phyloP scores from a whole-genome alignment of 768 basidiomycete species.

The Termitomyces bulborhizus region DNA sequence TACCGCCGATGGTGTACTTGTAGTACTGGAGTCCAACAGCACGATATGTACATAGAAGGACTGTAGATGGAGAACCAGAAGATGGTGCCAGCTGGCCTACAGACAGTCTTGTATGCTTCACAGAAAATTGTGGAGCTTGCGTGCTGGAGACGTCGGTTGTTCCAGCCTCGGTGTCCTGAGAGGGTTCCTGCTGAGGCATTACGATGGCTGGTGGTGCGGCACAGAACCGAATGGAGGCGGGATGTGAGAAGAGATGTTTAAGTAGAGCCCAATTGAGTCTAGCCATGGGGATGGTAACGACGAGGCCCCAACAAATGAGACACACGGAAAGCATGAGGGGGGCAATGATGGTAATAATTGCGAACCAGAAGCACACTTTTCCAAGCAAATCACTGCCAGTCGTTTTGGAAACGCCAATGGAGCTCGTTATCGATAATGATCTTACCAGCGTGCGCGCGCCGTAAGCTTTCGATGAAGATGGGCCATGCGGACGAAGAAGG shows the following conservation, averaged over 20 bases:
- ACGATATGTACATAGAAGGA: slow-evolving; percentile 90
- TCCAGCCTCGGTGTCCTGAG: slow-evolving; percentile 21
- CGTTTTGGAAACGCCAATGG: slow-evolving; percentile 25
- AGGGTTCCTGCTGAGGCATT: slow-evolving; percentile 27
- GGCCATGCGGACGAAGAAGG: slow-evolving; percentile 28
- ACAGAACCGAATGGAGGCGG: slow-evolving; percentile 87
- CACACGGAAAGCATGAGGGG: slow-evolving; percentile 88
- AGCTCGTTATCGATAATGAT: slow-evolving; percentile 24
- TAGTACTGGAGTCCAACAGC: slow-evolving; percentile 90
- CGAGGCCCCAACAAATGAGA: slow-evolving; percentile 88
- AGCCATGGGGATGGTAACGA: slow-evolving; percentile 97
- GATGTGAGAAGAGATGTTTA: slow-evolving; percentile 70
- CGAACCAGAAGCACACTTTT: slow-evolving; percentile 75
- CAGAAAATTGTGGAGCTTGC: slow-evolving; percentile 42
- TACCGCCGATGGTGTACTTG: slow-evolving; percentile 98
- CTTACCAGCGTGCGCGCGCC: slow-evolving; percentile 45
- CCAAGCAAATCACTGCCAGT: slow-evolving; percentile 53
- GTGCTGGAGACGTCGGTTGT: slow-evolving; percentile 16
- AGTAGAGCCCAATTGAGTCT: slow-evolving; percentile 95
- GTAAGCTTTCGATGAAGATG: slow-evolving; percentile 56
- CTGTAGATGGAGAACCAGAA: slow-evolving; percentile 77
- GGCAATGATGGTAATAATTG: slow-evolving; percentile 71
- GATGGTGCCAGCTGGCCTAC: slow-evolving; percentile 89
- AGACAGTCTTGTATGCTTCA: slow-evolving; percentile 69
- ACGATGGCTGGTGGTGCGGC: slow-evolving; percentile 74